Evolutionary conservation across 2,329 filamentous ascomycete species (phyloP).

Genomic region (Alternaria conjuncta): DNA sequence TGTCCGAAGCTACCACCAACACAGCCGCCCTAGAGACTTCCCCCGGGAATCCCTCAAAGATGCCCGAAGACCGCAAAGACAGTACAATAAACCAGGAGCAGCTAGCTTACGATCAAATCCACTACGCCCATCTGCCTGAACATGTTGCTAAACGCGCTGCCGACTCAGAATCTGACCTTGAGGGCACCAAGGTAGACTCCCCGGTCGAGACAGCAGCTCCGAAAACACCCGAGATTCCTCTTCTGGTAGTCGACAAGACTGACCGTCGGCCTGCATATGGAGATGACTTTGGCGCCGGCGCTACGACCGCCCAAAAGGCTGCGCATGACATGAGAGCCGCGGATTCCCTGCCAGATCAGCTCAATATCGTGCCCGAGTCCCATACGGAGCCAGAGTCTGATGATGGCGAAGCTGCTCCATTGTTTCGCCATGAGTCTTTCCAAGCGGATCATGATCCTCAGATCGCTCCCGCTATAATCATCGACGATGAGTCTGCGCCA

Average conservation of each 20-base stretch:
- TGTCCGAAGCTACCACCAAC: slow-evolving; percentile 2
- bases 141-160: slow-evolving; percentile 27
- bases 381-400: slow-evolving; percentile 11
- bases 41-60: not conserved
- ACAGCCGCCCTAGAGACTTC: not conserved
- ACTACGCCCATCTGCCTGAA: slow-evolving; percentile 17
- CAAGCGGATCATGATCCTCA: slow-evolving; percentile 10
- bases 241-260: slow-evolving; percentile 45
- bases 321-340: slow-evolving; percentile 41
- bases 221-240: slow-evolving; percentile 25
- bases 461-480: slow-evolving; percentile 16
- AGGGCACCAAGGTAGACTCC: slow-evolving; percentile 19
- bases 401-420: slow-evolving; percentile 35
- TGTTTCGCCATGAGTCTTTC: slow-evolving; percentile 43
- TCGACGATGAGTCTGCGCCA: slow-evolving; percentile 26
- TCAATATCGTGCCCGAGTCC: slow-evolving; percentile 32
- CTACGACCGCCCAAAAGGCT: slow-evolving; percentile 43
- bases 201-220: slow-evolving; percentile 14
- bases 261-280: slow-evolving; percentile 43
- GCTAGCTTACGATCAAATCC: slow-evolving; percentile 22
- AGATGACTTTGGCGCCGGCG: slow-evolving; percentile 45
- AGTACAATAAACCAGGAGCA: slow-evolving; percentile 21
- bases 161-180: slow-evolving; percentile 31
- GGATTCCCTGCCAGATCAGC: slow-evolving; percentile 45
- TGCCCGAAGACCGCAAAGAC: slow-evolving; percentile 24